Evolutionary conservation across 129 eudicot species (phyloP).

Genomic region (Mikania micrantha): DNA sequence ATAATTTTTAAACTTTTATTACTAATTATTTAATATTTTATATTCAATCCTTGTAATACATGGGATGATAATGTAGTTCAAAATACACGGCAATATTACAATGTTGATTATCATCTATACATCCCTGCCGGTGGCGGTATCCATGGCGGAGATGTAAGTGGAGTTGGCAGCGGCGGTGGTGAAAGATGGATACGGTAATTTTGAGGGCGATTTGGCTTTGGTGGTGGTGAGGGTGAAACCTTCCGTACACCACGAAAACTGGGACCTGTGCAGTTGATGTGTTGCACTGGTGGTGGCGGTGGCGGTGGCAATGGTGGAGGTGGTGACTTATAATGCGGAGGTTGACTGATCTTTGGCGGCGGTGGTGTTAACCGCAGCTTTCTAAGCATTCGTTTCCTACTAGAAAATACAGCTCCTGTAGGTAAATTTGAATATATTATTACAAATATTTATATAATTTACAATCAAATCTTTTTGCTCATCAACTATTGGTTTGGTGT

Average conservation of each 20-base stretch:
- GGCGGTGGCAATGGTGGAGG: not conserved
- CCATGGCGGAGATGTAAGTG: not conserved
- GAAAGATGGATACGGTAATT: not conserved
- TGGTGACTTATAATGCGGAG: not conserved
- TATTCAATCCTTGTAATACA: no score
- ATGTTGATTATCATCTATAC: not conserved
- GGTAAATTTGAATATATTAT: no score
- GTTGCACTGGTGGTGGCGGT: no score
- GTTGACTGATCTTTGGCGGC: not conserved
- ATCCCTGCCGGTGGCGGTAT: not conserved
- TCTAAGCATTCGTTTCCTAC: not conserved
- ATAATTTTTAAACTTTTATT: no score
- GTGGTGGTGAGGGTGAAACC: not conserved
- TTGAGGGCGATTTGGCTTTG: not conserved
- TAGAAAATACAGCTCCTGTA: constrained; percentile 1
- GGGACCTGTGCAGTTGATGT: not conserved
- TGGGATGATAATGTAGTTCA: no score
- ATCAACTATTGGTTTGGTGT: no score
- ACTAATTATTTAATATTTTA: no score
- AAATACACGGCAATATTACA: not conserved
- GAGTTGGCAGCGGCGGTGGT: not conserved
- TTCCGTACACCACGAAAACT: not conserved
- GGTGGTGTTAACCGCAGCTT: not conserved
- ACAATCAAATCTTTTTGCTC: no score
- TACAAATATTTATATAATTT: no score